Evolutionary conservation across 106 monocot genomes (phyloP).

Genomic region (Cymbidium sinense): DNA sequence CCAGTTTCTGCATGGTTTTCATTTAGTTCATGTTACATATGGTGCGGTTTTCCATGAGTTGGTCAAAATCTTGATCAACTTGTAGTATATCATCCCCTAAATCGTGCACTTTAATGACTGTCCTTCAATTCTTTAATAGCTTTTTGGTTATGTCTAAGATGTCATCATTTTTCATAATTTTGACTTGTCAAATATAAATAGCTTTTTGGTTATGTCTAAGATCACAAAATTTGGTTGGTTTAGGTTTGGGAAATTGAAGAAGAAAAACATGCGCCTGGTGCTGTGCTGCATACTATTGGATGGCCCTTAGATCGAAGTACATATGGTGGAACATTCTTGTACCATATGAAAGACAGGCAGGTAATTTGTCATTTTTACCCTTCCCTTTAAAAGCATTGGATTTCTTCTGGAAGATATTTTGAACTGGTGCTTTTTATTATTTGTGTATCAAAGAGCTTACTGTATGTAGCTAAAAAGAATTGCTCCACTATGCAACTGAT

Average conservation of each 20-base stretch:
- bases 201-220: not conserved
- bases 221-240: conserved; percentile 4
- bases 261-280: conserved; percentile 68
- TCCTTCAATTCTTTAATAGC: not conserved
- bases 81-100: conserved; percentile 1
- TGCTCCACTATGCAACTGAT: no score
- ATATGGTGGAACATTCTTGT: conserved; percentile 91
- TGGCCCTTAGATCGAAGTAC: conserved; percentile 92
- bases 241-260: conserved; percentile 97
- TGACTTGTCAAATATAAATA: not conserved
- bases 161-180: not conserved
- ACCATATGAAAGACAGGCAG: conserved; percentile 92
- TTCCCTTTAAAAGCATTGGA: not conserved
- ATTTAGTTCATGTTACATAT: not conserved
- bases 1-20: not conserved
- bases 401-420: not conserved
- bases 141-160: not conserved
- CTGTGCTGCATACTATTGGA: conserved; percentile 88
- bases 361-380: conserved; percentile 23
- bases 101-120: not conserved
- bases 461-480: not conserved
- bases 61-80: conserved; percentile 1
- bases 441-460: not conserved
- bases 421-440: not conserved
- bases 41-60: not conserved